phyloP scores from a whole-genome alignment of 148 eudicot genomes.

The Euryodendron excelsum region DNA sequence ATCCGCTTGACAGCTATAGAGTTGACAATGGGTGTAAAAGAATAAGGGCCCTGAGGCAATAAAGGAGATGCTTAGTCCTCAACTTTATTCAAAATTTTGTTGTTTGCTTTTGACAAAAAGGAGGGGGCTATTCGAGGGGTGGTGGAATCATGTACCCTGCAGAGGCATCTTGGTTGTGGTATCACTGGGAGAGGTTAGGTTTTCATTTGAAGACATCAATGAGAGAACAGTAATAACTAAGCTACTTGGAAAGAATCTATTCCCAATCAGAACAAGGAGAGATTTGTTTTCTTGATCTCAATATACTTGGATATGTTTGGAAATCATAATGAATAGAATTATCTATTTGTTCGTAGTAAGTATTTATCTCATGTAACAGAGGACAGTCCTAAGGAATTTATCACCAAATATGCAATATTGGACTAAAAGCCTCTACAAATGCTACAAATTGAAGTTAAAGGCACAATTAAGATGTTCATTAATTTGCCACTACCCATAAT shows the following conservation, averaged over 20 bases:
- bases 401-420: neutral
- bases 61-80: constrained; percentile 42
- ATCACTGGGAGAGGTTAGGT: constrained; percentile 9
- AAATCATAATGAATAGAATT: no score
- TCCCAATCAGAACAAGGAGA: neutral
- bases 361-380: neutral
- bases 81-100: constrained; percentile 34
- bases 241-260: constrained; percentile 17
- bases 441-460: neutral
- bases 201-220: neutral
- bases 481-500: neutral
- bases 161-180: constrained; percentile 22
- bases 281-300: neutral
- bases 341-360: neutral
- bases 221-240: constrained; percentile 14
- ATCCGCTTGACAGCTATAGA: constrained; percentile 31
- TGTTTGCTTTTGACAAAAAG: constrained; percentile 37
- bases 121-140: constrained; percentile 3
- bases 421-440: neutral
- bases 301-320: neutral
- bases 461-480: neutral
- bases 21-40: constrained; percentile 31
- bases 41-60: constrained; percentile 27
- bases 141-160: constrained; percentile 35
- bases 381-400: neutral